Evolutionary conservation across 768 basidiomycete species (phyloP).

Genomic region (Sistotremastrum suecicum): DNA sequence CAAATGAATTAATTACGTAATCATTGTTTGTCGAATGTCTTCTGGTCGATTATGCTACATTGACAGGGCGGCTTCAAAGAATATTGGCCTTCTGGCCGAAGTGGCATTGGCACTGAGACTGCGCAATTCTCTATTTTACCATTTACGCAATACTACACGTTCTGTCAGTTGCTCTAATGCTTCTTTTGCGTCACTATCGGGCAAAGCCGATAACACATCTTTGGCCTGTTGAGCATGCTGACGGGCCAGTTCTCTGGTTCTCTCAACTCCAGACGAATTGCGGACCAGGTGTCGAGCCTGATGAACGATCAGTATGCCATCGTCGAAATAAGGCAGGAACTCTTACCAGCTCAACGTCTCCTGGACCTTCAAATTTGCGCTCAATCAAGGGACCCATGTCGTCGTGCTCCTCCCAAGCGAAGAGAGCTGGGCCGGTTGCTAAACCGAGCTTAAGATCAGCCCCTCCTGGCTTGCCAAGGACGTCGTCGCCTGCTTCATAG

Average conservation of each 20-base stretch:
- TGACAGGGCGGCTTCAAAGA: no score
- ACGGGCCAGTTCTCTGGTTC: conserved; percentile 64
- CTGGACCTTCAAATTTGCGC: conserved; percentile 60
- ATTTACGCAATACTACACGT: conserved; percentile 46
- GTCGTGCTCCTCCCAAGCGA: conserved; percentile 75
- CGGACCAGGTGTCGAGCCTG: conserved; percentile 60
- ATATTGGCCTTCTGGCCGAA: no score
- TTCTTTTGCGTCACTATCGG: conserved; percentile 64
- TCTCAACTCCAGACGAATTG: conserved; percentile 58
- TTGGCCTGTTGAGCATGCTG: conserved; percentile 66
- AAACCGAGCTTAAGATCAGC: conserved; percentile 74
- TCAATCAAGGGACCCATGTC: conserved; percentile 64
- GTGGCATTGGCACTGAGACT: no score
- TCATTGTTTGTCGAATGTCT: no score
- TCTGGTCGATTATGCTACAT: no score
- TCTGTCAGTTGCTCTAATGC: conserved; percentile 66
- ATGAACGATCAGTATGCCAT: neutral
- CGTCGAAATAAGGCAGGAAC: neutral
- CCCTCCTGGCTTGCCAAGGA: conserved; percentile 85
- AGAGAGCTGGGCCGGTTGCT: conserved; percentile 76
- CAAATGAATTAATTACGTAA: no score
- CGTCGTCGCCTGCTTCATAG: conserved; percentile 61
- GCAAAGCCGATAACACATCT: conserved; percentile 52
- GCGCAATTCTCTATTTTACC: conserved; percentile 17
- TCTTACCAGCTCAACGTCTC: conserved; percentile 69